Base-by-base conservation (phyloP, 2,329 filamentous ascomycete species). In the Ophiostoma ips region DNA sequence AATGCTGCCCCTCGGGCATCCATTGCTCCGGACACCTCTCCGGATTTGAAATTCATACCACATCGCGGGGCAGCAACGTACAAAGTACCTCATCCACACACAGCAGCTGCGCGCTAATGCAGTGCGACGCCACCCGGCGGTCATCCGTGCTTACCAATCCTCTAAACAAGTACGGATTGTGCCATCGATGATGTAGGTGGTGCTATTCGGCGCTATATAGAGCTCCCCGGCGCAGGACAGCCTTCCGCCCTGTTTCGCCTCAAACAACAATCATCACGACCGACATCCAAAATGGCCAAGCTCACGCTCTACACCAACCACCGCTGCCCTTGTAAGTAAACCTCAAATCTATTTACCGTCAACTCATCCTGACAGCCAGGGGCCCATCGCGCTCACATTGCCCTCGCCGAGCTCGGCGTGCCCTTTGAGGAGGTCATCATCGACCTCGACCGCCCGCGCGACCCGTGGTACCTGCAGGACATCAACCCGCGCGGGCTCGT, bases 401-500 rank as follows among this genome's bases (percentile, higher is more conserved):
- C 75, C 6, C 72, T 88, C 24, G 71, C 74, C 30, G 84, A 87
- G 60, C 73, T 84, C 12, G 71, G 71, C 11, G 60, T 88, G 30
- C 69, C 76, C 0, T 85, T 77, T 58, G 79, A 85, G 51, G 80
- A 87, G 56, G 79, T 84, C 53, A 76, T 79, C 51, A 84, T 94
- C 58, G 83, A 90, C 62, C 71, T 92, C 44, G 64, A 67, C 57
- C 73, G 65, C 10, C 85, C 86, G 0, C 78, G 86, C 10, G 79
- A 82, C 28, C 69, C 76, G 35, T 85, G 81, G 70, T 92, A 90
- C 62, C 74, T 92, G 7, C 15, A 21, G 9, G 70, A 81, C 48
- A 68, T 92, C 61, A 89, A 90, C 68, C 84, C 85, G 56, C 79
- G 84, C 51, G 87, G 87, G 13, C 76, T 88, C 3, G 84, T 92